phyloP scores from a whole-genome alignment of 306 rosid genomes.

The Cicer pinnatifidum region DNA sequence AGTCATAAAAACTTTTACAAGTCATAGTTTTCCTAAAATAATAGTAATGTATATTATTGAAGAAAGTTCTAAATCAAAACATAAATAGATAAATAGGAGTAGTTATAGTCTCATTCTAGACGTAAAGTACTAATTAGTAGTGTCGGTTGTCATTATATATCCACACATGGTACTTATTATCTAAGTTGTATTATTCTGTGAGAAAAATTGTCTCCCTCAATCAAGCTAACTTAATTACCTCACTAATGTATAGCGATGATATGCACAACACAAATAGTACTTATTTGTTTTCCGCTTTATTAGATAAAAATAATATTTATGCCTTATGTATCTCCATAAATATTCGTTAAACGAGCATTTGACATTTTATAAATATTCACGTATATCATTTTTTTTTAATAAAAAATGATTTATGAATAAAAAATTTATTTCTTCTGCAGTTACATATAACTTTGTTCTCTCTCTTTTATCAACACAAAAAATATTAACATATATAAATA shows the following conservation, averaged over 20 bases:
- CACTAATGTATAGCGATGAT: not conserved
- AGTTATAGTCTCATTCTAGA: slow-evolving; percentile 25
- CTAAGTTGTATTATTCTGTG: slow-evolving; percentile 9
- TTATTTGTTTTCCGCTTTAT: too few relatives aligned
- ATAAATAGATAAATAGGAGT: slow-evolving; percentile 6
- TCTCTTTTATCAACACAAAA: too few relatives aligned
- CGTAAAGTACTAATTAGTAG: slow-evolving; percentile 14
- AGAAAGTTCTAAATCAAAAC: not conserved
- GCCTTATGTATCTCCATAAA: too few relatives aligned
- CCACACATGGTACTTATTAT: not conserved
- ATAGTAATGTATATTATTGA: not conserved
- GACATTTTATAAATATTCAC: too few relatives aligned
- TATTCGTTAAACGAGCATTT: too few relatives aligned
- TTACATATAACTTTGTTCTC: too few relatives aligned
- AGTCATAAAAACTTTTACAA: not conserved
- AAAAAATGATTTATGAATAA: too few relatives aligned
- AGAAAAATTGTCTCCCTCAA: slow-evolving; percentile 46
- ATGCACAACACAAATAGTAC: too few relatives aligned
- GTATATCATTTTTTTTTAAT: too few relatives aligned
- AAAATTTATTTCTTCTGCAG: too few relatives aligned
- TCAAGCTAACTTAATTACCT: slow-evolving; percentile 41
- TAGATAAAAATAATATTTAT: too few relatives aligned
- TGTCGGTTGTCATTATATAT: not conserved
- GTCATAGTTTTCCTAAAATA: not conserved
- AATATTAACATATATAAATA: too few relatives aligned